Evolutionary conservation across 495 filamentous ascomycete species (phyloP).

Genomic region (Acidomyces sp.): DNA sequence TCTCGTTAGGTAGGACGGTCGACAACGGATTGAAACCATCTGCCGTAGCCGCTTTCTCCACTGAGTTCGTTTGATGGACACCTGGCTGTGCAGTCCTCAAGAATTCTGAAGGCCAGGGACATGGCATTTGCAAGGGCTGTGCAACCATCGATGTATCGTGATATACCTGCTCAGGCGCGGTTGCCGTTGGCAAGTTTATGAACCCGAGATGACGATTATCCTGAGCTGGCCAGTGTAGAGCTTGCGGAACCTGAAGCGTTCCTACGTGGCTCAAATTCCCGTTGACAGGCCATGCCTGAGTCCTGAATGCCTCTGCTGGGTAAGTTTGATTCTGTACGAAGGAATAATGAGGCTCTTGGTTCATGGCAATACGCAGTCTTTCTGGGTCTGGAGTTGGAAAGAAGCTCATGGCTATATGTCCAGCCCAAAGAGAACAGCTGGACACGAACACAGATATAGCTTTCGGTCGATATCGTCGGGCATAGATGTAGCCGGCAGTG

Average conservation of each 20-base stretch:
- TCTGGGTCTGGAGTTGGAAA: slow-evolving; percentile 1
- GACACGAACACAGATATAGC: neutral
- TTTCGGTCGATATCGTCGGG: neutral
- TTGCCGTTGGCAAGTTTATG: neutral
- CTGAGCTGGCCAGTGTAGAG: neutral
- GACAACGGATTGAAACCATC: neutral
- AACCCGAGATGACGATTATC: neutral
- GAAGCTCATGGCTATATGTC: slow-evolving; percentile 1
- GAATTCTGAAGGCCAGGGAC: neutral
- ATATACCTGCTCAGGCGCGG: neutral
- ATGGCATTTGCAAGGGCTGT: too few relatives aligned
- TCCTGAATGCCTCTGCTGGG: neutral
- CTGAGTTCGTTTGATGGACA: too few relatives aligned
- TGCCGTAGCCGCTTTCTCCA: neutral
- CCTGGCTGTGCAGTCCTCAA: neutral
- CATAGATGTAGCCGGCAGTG: neutral
- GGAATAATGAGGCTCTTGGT: neutral
- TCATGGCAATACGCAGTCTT: neutral
- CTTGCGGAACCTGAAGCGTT: neutral
- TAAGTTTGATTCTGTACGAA: neutral
- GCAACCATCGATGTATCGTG: neutral
- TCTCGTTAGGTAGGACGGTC: neutral
- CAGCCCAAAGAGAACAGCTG: neutral
- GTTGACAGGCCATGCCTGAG: neutral
- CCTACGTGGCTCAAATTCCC: neutral